Percentiles rank a stretch among this genome's conserved stretches.
Conservation (phyloP, 495 filamentous ascomycete species). For the Halenospora varia region DNA sequence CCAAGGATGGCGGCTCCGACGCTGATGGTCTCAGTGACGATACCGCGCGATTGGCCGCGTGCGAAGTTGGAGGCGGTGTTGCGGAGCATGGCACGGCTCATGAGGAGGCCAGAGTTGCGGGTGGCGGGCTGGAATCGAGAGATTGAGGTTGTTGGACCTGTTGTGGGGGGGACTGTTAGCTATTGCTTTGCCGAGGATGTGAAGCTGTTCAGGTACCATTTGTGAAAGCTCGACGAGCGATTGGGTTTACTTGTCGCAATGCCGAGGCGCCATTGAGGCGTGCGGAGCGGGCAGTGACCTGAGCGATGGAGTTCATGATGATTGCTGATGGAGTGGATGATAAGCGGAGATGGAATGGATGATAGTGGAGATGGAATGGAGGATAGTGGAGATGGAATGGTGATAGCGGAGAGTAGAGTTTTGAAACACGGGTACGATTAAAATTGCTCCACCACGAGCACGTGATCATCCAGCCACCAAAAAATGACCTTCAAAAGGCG, state of each 20-base stretch:
- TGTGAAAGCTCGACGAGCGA: slow-evolving; percentile 19
- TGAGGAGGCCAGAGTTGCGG: slow-evolving; percentile 11
- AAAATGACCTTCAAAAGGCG: not conserved
- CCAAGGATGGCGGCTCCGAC: slow-evolving; percentile 29
- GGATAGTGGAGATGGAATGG: not conserved
- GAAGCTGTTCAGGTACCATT: slow-evolving; percentile 13
- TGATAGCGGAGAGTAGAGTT: not conserved
- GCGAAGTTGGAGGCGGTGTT: slow-evolving; percentile 12
- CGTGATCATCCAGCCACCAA: not conserved
- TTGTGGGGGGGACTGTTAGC: slow-evolving; percentile 1
- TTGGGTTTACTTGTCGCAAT: slow-evolving; percentile 16
- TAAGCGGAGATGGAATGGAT: too few relatives aligned
- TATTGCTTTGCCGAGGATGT: not conserved
- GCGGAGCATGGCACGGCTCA: slow-evolving; percentile 15
- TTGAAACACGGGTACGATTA: not conserved
- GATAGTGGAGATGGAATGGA: not conserved
- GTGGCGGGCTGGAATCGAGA: slow-evolving; percentile 15
- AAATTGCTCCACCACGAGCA: not conserved
- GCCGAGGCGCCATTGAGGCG: slow-evolving; percentile 18
- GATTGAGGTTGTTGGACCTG: slow-evolving; percentile 15
- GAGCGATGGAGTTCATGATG: slow-evolving; percentile 18
- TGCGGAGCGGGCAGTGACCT: slow-evolving; percentile 14
- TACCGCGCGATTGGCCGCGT: slow-evolving; percentile 19
- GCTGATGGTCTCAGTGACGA: slow-evolving; percentile 33
- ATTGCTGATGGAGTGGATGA: slow-evolving; percentile 15